Evolutionary conservation across 1,284 basidiomycete species (phyloP), one percentile per base, ranked within the genome.

Genomic region (Ustilago sp.): DNA sequence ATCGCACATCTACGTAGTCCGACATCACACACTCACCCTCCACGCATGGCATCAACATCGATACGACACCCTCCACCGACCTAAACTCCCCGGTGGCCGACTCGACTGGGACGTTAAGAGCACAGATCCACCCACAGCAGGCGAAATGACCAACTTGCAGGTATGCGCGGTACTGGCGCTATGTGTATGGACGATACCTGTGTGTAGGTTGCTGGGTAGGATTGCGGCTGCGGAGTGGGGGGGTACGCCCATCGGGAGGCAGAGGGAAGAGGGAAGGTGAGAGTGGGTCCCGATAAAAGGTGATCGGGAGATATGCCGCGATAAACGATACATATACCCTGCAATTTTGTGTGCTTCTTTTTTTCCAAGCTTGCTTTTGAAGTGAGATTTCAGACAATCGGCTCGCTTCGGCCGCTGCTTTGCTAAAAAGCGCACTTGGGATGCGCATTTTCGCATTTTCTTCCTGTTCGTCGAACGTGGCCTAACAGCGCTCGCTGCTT

Each of bases 221-320:
- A 53, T 74, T 15, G 75, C 75, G 2, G 70, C 70, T 19, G 69
- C 69, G 2, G 67, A 77, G 55, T 77, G 75, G 75, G 63, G 67
- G 1, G 70, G 68, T 47, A 23, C 23, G 23, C 23, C 23, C 23
- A 28, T 28, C 23, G 23, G 23, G 23, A 28, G 23, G 23, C 23
- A 28, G 23, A 28, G 23, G 19, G n/a, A 7, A 4, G 32, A n/a
- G 43, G n/a, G 38, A 23, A 34, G 36, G 3, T 58, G 41, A 47
- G 15, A 6, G n/a, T 43, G 43, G 57, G 47, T 59, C 19, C 19
- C 31, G 56, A 58, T 28, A 13, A 17, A 4, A 9, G 19, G 38
- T 39, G 19, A 52, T 52, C 51, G 51, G 51, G 51, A 48, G 45
- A 48, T n/a, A 8, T 48, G 45, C 45, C 12, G 23, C 23, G 8